Evolutionary conservation across 768 basidiomycete species (phyloP).

Genomic region (Panaeolus cyanescens): DNA sequence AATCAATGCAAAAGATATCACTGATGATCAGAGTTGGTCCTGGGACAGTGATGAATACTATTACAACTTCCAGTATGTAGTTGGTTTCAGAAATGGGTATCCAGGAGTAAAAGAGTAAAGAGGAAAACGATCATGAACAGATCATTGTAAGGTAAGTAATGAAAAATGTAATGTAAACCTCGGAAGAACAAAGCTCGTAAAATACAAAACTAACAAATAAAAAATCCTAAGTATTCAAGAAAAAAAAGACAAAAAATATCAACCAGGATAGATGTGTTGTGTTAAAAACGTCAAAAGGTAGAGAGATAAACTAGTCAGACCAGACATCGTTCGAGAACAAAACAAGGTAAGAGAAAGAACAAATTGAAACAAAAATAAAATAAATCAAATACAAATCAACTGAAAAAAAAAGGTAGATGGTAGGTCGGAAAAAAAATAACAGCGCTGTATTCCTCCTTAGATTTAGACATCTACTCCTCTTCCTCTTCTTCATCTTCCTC

Average conservation of each 20-base stretch:
- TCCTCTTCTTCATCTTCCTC: constrained; percentile 90
- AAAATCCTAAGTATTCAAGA: background rate
- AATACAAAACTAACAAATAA: constrained; percentile 1
- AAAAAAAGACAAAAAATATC: background rate
- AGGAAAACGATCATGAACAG: too few relatives aligned
- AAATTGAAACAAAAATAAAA: background rate
- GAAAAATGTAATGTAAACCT: background rate
- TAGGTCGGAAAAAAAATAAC: background rate
- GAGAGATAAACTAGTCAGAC: background rate
- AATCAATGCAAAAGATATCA: too few relatives aligned
- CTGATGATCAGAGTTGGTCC: too few relatives aligned
- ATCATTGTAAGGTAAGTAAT: too few relatives aligned
- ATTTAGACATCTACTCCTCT: constrained; percentile 33
- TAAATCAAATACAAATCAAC: background rate
- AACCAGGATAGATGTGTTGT: background rate
- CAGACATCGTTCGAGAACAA: background rate
- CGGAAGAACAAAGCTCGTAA: background rate
- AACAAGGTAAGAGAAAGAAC: background rate
- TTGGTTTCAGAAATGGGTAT: background rate
- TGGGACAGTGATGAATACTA: too few relatives aligned
- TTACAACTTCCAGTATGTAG: constrained; percentile 1
- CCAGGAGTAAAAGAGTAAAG: background rate
- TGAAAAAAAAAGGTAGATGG: background rate
- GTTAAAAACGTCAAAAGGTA: background rate
- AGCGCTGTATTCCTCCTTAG: too few relatives aligned